These are phyloP conservation scores for Corymbia citriodora DNA, from an alignment of 441 rosid genomes.

Conservation along the genomic window DNA sequence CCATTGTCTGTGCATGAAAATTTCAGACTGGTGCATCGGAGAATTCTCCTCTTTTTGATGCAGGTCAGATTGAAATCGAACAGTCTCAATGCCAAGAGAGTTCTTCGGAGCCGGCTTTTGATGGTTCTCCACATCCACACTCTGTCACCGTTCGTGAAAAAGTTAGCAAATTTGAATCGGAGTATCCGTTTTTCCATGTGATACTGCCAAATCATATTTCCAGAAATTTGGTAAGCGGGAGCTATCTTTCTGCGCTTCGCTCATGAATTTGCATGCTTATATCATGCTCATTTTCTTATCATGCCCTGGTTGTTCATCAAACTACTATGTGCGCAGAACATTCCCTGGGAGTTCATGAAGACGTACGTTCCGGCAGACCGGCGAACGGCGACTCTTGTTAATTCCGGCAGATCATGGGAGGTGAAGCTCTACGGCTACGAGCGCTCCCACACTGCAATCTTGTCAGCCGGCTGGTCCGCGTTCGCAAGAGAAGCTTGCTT, in stretches of 20 bases:
- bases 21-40: no score
- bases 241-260: background rate
- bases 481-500: background rate
- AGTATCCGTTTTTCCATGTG: background rate
- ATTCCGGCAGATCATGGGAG: background rate
- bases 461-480: background rate
- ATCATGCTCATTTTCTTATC: background rate
- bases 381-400: background rate
- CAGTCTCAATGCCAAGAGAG: background rate
- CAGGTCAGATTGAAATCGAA: no score
- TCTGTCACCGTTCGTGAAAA: background rate
- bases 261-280: background rate
- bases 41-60: no score
- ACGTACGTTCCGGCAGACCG: background rate
- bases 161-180: background rate
- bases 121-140: background rate
- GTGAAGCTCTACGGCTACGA: background rate
- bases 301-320: background rate
- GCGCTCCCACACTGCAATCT: background rate
- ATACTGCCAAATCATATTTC: background rate
- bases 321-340: background rate
- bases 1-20: no score
- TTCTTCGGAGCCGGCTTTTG: background rate
- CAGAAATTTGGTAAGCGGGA: background rate
- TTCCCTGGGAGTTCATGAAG: background rate